Evolutionary conservation across 116 monocot species (phyloP), one percentile per base, ranked within the genome.

Genomic region (Phalaenopsis hybrid): DNA sequence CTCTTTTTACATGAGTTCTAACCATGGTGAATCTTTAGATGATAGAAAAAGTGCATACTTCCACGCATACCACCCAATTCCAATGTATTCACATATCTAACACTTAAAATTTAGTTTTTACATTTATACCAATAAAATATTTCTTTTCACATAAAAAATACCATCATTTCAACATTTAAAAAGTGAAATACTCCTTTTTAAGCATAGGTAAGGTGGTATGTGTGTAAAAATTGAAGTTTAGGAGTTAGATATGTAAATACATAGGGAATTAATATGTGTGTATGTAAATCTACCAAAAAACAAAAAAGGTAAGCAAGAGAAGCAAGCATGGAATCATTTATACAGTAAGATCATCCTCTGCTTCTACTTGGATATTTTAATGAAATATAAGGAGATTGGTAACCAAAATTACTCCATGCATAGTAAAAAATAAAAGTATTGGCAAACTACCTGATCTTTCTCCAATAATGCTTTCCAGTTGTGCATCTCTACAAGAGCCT

Each of bases 401-500:
- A 43, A 20, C 25, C 20, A 46, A 75, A 20, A n/a, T 18, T n/a
- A 20, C 46, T 75, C 46, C 16, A 20, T 45, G 2, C 13, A 45
- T n/a, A 31, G 25, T 51, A 77, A 77, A 28, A 44, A 37, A 51
- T 21, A 77, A 51, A 77, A 69, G 58, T 5, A 63, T 20, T 79
- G 44, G 77, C 31, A 28, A 79, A 78, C n/a, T 82, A 89, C 92
- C 89, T 92, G 92, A 83, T 92, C 92, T 78, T 89, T 92, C 51
- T 89, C 88, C 18, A 92, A 68, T 25, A 92, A 83, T 65, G 84
- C 86, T 61, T 69, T 89, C 92, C 92, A 92, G 44, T 92, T 89
- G 59, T 86, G 89, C 92, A 92, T 89, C 83, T 92, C 89, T 11
- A 92, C 88, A 43, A 92, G 81, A 46, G 92, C 88, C 77, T 88